phyloP scores from a whole-genome alignment of 257 asterid species.

The Leptodermis oblonga region DNA sequence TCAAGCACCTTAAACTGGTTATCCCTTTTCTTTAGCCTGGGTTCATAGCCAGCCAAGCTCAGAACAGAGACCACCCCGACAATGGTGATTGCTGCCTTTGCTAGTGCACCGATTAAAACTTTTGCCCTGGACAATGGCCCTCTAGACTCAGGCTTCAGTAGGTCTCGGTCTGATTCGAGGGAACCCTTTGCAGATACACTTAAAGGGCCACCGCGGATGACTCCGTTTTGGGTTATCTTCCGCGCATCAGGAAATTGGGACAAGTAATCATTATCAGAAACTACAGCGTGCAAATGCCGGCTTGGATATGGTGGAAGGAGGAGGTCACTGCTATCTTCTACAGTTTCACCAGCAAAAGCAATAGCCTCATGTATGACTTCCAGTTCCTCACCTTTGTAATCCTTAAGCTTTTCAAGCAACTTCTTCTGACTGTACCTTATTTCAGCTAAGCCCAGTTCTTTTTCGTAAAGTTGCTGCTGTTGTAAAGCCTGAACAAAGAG shows the following conservation, averaged over 20 bases:
- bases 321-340: conserved; percentile 68
- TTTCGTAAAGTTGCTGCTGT: conserved; percentile 89
- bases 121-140: conserved; percentile 35
- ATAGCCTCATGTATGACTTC: conserved; percentile 83
- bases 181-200: conserved; percentile 15
- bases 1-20: conserved; percentile 39
- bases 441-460: conserved; percentile 71
- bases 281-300: conserved; percentile 49
- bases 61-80: conserved; percentile 60
- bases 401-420: conserved; percentile 72
- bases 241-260: conserved; percentile 34
- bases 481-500: conserved; percentile 54
- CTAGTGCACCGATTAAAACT: conserved; percentile 46
- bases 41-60: conserved; percentile 79
- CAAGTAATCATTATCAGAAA: conserved; percentile 44
- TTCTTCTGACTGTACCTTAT: conserved; percentile 70
- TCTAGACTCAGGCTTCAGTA: conserved; percentile 21
- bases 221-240: conserved; percentile 50
- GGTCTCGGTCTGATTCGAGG: conserved; percentile 22
- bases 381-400: conserved; percentile 73
- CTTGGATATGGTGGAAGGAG: conserved; percentile 97
- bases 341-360: conserved; percentile 75
- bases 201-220: conserved; percentile 12
- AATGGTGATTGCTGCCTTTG: conserved; percentile 59
- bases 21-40: conserved; percentile 54